A percentile compares a stretch with the other conserved stretches of the same genome.
phyloP scores from a whole-genome alignment of 768 basidiomycete genomes.

The Nidularia pulvinata region DNA sequence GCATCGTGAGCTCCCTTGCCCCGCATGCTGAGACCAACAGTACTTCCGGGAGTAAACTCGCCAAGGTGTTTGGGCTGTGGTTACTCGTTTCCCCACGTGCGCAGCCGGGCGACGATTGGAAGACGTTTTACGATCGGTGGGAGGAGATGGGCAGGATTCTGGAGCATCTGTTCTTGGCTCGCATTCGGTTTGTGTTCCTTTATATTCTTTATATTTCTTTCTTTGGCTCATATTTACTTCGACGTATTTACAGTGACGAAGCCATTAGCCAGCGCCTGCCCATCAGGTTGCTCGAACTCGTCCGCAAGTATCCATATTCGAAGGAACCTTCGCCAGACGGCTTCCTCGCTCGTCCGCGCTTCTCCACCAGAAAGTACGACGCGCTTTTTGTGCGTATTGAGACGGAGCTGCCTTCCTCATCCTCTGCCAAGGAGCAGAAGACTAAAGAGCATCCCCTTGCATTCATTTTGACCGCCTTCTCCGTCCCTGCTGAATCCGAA shows the following conservation, averaged over 20 bases:
- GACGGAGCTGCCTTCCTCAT: conserved; percentile 46
- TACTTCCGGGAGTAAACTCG: conserved; percentile 76
- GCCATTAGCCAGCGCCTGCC: conserved; percentile 57
- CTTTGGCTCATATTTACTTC: neutral
- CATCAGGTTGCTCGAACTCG: conserved; percentile 66
- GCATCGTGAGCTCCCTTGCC: conserved; percentile 68
- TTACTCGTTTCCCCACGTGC: conserved; percentile 49
- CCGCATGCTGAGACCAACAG: conserved; percentile 73
- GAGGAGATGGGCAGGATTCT: conserved; percentile 69
- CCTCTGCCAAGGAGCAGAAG: too few relatives aligned
- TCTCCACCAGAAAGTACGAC: conserved; percentile 64
- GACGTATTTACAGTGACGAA: conserved; percentile 69
- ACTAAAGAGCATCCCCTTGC: too few relatives aligned
- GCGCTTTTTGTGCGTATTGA: conserved; percentile 71
- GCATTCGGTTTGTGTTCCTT: conserved; percentile 53
- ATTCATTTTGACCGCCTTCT: too few relatives aligned
- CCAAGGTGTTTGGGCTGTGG: conserved; percentile 77
- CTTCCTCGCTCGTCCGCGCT: conserved; percentile 61
- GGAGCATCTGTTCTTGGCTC: conserved; percentile 76
- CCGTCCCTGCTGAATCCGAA: too few relatives aligned
- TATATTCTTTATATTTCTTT: too few relatives aligned
- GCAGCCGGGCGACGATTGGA: conserved; percentile 57
- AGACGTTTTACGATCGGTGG: conserved; percentile 72
- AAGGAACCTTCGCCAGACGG: conserved; percentile 28
- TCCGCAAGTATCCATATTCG: conserved; percentile 67